Base-by-base conservation (phyloP, 2,329 filamentous ascomycete species). In the Talaromyces sp. region DNA sequence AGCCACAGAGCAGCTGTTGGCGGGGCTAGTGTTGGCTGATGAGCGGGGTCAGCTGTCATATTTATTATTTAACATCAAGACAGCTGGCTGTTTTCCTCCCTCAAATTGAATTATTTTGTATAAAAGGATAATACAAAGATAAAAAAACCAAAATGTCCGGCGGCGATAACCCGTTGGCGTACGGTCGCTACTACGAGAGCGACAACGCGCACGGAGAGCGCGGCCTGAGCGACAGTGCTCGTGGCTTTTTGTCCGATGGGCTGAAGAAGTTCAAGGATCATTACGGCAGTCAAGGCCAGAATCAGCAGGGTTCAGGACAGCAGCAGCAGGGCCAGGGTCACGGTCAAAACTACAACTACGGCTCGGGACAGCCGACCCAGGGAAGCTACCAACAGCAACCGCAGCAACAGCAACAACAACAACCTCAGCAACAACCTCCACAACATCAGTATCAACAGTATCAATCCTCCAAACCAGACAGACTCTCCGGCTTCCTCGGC, bases 221-320 rank as follows among this genome's bases (percentile, higher is more conserved):
- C 57, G 72, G 66, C 6, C 65, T 66, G 49, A 68, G 65, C 39
- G 78, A 79, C 52, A 74, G 73, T 47, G 78, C 82, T 51, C 76
- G 82, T 47, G 80, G 82, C n/a, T 69, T 85, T 33, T 73, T 84
- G 42, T 80, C 82, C 42, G 81, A 83, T 67, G 78, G 83, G 63
- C 80, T 82, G 62, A 77, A 77, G 67, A 81, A 79, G 67, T 70
- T 81, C 61, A 75, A 75, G 62, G 71, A 75, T 36, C 75, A 74
- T 17, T 77, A 62, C 25, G 42, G 77, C 28, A 30, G 28, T 9
- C 27, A 27, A 6, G 27, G 27, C 63, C 72, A 75, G 61, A 65
- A 47, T 8, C 58, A 62, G 17, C 55, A 59, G 25, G 44, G 39
- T 27, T 47, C 59, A 57, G 44, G 44, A 47, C 52, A 27, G 59